A percentile compares a stretch with the other conserved stretches of the same genome.
Evolutionary conservation across 1,139 yeast genomes (phyloP).

Genomic region (Barnettozyma hawaiiensis): DNA sequence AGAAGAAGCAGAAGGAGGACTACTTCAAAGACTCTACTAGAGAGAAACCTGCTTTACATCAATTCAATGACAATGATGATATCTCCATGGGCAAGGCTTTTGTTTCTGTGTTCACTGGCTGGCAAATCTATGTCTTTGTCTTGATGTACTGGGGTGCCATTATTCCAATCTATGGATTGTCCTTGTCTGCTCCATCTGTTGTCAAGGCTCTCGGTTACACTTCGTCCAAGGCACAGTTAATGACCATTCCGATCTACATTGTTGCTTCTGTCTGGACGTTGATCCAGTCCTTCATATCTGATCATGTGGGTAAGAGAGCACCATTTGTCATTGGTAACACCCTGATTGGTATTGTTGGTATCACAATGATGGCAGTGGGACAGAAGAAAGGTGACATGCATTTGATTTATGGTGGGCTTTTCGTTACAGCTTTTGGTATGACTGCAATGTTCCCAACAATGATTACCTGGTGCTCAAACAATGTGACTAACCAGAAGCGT

Average conservation of each 20-base stretch:
- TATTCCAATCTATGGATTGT: constrained; percentile 21
- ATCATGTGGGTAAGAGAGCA: constrained; percentile 29
- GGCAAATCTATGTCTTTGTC: constrained; percentile 18
- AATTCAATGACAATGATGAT: constrained; percentile 15
- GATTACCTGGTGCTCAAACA: constrained; percentile 36
- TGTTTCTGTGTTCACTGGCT: constrained; percentile 15
- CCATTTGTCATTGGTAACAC: constrained; percentile 30
- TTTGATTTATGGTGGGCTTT: constrained; percentile 32
- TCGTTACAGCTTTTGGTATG: constrained; percentile 32
- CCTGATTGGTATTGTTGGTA: constrained; percentile 26
- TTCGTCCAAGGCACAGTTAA: constrained; percentile 28
- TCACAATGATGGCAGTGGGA: constrained; percentile 29
- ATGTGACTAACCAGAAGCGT: constrained; percentile 33
- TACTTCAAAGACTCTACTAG: constrained; percentile 11
- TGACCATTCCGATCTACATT: constrained; percentile 33
- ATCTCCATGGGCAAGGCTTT: constrained; percentile 12
- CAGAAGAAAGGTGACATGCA: constrained; percentile 17
- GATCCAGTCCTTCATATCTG: constrained; percentile 29
- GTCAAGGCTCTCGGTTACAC: constrained; percentile 29
- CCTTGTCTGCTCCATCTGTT: constrained; percentile 26
- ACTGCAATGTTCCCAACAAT: constrained; percentile 33
- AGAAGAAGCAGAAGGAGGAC: constrained; percentile 1
- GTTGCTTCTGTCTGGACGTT: constrained; percentile 31
- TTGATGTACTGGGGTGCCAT: constrained; percentile 17
- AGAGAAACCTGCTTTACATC: constrained; percentile 10